phyloP scores from a whole-genome alignment of 805 yeast species.

The Pichia scutulata region DNA sequence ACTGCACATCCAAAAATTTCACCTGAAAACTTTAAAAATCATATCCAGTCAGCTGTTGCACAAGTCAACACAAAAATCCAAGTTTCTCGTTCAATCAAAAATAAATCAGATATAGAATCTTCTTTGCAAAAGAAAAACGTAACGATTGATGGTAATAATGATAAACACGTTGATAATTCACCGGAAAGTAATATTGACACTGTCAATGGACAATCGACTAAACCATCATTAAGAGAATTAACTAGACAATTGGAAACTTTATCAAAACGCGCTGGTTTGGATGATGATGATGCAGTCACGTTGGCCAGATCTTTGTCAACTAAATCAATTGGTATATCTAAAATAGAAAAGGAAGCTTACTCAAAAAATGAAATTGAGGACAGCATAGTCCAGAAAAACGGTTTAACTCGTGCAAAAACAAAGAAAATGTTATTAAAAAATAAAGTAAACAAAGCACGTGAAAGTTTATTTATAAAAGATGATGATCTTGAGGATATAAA shows the following conservation, averaged over 20 bases:
- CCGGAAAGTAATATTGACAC: neutral
- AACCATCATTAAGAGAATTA: constrained; percentile 63
- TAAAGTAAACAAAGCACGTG: constrained; percentile 8
- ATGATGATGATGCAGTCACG: constrained; percentile 73
- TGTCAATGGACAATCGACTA: neutral
- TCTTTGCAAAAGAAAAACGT: neutral
- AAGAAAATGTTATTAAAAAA: constrained; percentile 1
- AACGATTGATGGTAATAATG: constrained; percentile 3
- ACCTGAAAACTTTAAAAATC: constrained; percentile 73
- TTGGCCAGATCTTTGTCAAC: constrained; percentile 74
- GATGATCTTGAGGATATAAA: constrained; percentile 5
- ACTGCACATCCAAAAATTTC: constrained; percentile 89
- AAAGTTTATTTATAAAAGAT: constrained; percentile 12
- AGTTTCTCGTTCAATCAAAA: constrained; percentile 22
- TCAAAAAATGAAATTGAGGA: constrained; percentile 13
- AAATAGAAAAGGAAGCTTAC: constrained; percentile 38
- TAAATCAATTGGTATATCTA: constrained; percentile 53
- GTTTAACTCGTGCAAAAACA: constrained; percentile 1
- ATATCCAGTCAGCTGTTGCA: constrained; percentile 52
- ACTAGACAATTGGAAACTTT: constrained; percentile 69
- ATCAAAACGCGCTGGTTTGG: constrained; percentile 70
- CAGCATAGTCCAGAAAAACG: neutral
- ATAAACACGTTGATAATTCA: neutral
- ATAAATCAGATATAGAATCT: constrained; percentile 16
- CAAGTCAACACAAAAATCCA: constrained; percentile 35